A percentile compares a stretch with the other conserved stretches of the same genome.
Conservation (phyloP, 768 basidiomycete species). For the Pleurotus ostreatus region DNA sequence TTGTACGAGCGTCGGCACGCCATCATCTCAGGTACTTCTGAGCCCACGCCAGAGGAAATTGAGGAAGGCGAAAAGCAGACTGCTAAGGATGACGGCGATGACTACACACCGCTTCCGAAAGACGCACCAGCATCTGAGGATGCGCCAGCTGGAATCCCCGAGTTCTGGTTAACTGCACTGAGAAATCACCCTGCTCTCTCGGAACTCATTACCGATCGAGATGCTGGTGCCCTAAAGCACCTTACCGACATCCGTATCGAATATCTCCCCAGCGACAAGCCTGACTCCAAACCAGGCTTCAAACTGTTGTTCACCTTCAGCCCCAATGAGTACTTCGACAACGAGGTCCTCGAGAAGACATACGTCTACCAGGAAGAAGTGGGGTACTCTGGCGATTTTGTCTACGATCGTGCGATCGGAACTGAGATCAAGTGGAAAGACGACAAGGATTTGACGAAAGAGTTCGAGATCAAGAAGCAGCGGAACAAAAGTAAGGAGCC, state of each 20-base stretch:
- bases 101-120: conserved; percentile 59
- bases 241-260: conserved; percentile 78
- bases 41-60: conserved; percentile 79
- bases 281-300: conserved; percentile 82
- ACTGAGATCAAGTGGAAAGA: conserved; percentile 96
- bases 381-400: conserved; percentile 94
- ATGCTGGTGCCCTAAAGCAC: conserved; percentile 79
- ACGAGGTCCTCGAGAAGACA: conserved; percentile 83
- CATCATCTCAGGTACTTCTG: conserved; percentile 75
- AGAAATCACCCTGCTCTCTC: conserved; percentile 85
- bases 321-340: conserved; percentile 85
- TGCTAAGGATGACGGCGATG: conserved; percentile 64
- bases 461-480: conserved; percentile 98
- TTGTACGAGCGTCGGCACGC: conserved; percentile 82
- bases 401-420: conserved; percentile 94
- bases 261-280: conserved; percentile 58
- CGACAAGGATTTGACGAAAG: conserved; percentile 96
- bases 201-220: conserved; percentile 91
- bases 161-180: conserved; percentile 98
- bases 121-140: conserved; percentile 31
- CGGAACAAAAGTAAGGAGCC: conserved; percentile 83
- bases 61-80: conserved; percentile 72
- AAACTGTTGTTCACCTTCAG: conserved; percentile 81
- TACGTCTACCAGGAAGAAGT: conserved; percentile 92
- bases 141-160: conserved; percentile 62